Base-by-base conservation (phyloP, 139 green algal genomes). In the Chlamydomonas incerta region DNA sequence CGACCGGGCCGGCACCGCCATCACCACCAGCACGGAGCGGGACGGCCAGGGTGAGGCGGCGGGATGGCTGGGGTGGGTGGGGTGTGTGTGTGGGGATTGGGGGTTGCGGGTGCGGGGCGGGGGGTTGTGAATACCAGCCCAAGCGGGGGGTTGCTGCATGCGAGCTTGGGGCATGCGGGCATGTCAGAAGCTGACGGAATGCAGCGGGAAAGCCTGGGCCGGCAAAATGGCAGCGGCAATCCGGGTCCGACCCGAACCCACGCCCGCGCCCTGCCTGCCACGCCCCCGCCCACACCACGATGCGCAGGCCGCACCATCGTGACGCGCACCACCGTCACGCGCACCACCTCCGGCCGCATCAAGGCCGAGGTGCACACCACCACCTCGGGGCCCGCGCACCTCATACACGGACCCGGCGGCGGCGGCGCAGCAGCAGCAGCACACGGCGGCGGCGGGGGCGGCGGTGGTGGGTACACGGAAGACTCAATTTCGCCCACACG, bases 261-360 rank as follows among this genome's bases (percentile, higher is more conserved):
- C n/a, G n/a, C n/a, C n/a, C n/a, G n/a, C n/a, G n/a, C n/a, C n/a
- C n/a, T n/a, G n/a, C n/a, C n/a, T n/a, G n/a, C n/a, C n/a, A n/a
- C n/a, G n/a, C n/a, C n/a, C n/a, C n/a, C n/a, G n/a, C n/a, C n/a
- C n/a, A n/a, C n/a, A n/a, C n/a, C n/a, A n/a, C n/a, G n/a, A n/a
- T n/a, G n/a, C n/a, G n/a, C n/a, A n/a, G n/a, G 79, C 50, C 31
- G 65, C 41, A 85, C 65, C 65, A 68, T 75, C 33, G 47, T 57
- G 28, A 85, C 79, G 47, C 76, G 67, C 47, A 85, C 79, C 3
- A 33, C 63, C 2, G 79, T 85, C 65, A 85, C 79, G 1, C 79
- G 79, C 46, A 85, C 79, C 31, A 47, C 37, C 47, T 75, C 65
- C 13, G 79, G 79, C 20, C 79, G 79, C 21, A 75, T 85, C 31